phyloP scores from a whole-genome alignment of 225 moss, liverwort and hornwort genomes.

The Lunularia cruciata region DNA sequence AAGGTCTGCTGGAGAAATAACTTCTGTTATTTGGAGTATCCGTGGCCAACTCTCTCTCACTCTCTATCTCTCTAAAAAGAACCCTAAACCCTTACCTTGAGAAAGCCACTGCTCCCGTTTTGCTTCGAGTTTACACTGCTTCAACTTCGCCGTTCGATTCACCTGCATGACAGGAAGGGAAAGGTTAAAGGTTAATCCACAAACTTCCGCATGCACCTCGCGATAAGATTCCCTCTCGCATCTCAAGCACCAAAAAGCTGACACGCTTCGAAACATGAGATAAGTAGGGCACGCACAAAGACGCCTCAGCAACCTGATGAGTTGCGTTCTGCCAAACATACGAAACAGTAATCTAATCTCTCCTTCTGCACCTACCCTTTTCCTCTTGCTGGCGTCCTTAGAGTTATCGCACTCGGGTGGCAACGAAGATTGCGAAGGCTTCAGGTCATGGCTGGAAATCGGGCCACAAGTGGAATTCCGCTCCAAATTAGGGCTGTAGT shows the following conservation, averaged over 20 bases:
- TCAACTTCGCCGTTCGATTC: constrained; percentile 69
- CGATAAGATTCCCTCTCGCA: constrained; percentile 1
- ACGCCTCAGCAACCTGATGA: background rate
- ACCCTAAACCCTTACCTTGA: constrained; percentile 33
- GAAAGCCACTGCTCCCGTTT: constrained; percentile 82
- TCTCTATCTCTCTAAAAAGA: background rate
- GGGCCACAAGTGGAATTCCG: background rate
- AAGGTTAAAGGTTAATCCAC: constrained; percentile 10
- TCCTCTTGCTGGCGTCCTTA: constrained; percentile 43
- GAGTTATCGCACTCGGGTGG: constrained; percentile 18
- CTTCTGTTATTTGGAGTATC: too few relatives aligned
- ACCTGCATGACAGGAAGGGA: constrained; percentile 41
- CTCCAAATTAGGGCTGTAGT: constrained; percentile 11
- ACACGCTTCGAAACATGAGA: background rate
- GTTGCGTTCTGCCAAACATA: too few relatives aligned
- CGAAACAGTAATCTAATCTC: too few relatives aligned
- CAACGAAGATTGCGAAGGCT: constrained; percentile 18
- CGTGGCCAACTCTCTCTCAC: too few relatives aligned
- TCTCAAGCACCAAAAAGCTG: background rate
- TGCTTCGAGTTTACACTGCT: constrained; percentile 76
- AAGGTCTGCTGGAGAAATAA: too few relatives aligned
- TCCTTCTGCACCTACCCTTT: constrained; percentile 11
- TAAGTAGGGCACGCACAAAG: background rate
- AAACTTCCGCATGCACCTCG: background rate
- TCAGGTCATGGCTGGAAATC: constrained; percentile 15